Percentiles rank a stretch among this genome's conserved stretches.
Evolutionary conservation across 2,329 filamentous ascomycete species (phyloP).

Genomic region (Cladosporium sp.): DNA sequence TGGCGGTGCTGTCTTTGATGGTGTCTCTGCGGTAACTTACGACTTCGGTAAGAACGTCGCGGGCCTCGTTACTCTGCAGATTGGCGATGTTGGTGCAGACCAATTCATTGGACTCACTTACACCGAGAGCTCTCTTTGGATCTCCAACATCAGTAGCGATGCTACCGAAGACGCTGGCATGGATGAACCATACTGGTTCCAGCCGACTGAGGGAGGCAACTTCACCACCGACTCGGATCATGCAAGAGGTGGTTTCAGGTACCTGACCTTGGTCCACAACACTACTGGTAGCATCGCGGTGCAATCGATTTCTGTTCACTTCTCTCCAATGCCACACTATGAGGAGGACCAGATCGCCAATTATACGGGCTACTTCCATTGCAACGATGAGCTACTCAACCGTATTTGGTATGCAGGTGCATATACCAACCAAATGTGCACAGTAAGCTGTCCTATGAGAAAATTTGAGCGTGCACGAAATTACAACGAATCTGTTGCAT

Average conservation of each 20-base stretch:
- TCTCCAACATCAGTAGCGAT: constrained; percentile 46
- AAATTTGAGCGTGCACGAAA: too few species aligned
- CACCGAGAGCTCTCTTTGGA: constrained; percentile 45
- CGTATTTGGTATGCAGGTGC: constrained; percentile 54
- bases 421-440: constrained; percentile 34
- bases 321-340: constrained; percentile 43
- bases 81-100: constrained; percentile 31
- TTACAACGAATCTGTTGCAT: too few species aligned
- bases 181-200: constrained; percentile 49
- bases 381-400: constrained; percentile 47
- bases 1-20: constrained; percentile 34
- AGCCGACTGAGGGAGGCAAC: constrained; percentile 33
- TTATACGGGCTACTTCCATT: constrained; percentile 37
- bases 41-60: constrained; percentile 43
- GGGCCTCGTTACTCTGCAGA: constrained; percentile 35
- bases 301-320: constrained; percentile 39
- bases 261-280: constrained; percentile 46
- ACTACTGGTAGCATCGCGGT: constrained; percentile 36
- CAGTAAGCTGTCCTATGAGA: constrained; percentile 16
- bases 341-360: constrained; percentile 37
- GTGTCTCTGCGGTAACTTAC: constrained; percentile 36
- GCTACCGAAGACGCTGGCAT: constrained; percentile 37
- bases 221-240: constrained; percentile 43
- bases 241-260: constrained; percentile 51
- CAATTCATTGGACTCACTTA: constrained; percentile 43